Conservation (phyloP, 2,329 filamentous ascomycete species). For the Penicillium sp. region DNA sequence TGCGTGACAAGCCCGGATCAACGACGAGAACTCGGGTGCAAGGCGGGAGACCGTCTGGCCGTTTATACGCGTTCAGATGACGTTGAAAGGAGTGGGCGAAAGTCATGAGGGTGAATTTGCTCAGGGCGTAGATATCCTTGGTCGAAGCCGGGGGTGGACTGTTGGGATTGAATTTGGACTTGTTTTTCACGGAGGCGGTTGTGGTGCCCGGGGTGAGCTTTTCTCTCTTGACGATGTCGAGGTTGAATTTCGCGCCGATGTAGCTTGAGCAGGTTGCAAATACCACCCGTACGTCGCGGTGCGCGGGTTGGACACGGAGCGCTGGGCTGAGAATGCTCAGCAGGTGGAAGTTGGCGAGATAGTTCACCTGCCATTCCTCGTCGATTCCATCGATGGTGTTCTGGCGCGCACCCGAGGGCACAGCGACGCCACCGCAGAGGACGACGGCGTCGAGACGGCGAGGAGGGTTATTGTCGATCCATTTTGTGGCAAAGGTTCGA, state of each 20-base stretch:
- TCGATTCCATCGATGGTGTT: conserved; percentile 75
- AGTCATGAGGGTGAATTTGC: conserved; percentile 71
- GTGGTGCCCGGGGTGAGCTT: not conserved
- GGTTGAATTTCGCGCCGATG: conserved; percentile 64
- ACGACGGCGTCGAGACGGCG: conserved; percentile 85
- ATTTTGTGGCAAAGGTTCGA: conserved; percentile 88
- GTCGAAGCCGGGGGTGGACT: not conserved
- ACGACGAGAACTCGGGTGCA: conserved; percentile 79
- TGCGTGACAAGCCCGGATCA: conserved; percentile 78
- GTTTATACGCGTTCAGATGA: conserved; percentile 74
- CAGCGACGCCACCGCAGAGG: conserved; percentile 70
- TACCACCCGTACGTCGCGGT: conserved; percentile 85
- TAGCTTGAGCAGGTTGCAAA: conserved; percentile 85
- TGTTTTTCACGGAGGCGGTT: not conserved
- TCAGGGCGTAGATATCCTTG: conserved; percentile 54
- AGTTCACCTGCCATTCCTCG: conserved; percentile 90
- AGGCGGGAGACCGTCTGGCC: conserved; percentile 75
- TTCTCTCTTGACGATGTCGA: conserved; percentile 25
- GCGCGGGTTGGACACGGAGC: conserved; percentile 81
- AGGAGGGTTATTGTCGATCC: conserved; percentile 92
- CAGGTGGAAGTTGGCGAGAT: conserved; percentile 90
- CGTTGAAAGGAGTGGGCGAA: conserved; percentile 91
- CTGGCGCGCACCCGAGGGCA: conserved; percentile 50
- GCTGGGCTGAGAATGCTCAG: conserved; percentile 87
- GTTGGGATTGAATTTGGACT: not conserved